Percentiles rank a stretch among this genome's conserved stretches.
These are phyloP conservation scores for Abortiporus biennis DNA, from an alignment of 1,284 basidiomycete genomes.

Conservation along the genomic window DNA sequence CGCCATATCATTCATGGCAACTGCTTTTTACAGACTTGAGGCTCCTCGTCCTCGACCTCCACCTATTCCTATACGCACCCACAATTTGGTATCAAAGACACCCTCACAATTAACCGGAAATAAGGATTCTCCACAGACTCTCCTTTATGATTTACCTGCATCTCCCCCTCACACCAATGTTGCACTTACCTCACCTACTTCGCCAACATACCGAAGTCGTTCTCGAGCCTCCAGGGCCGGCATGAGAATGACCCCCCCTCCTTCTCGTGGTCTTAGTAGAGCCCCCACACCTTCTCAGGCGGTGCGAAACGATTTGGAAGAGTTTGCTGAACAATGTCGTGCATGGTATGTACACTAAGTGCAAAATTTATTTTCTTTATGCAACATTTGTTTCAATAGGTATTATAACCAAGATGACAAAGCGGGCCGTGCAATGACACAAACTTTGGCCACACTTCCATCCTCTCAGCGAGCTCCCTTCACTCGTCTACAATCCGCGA, in stretches of 20 bases:
- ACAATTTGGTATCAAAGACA: constrained; percentile 37
- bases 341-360: constrained; percentile 48
- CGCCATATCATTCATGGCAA: too few relatives aligned
- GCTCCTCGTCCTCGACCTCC: constrained; percentile 56
- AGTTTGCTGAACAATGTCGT: constrained; percentile 66
- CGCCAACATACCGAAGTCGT: constrained; percentile 50
- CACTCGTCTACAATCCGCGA: constrained; percentile 68
- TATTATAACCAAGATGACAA: constrained; percentile 74
- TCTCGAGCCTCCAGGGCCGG: constrained; percentile 44
- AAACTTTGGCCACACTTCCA: constrained; percentile 68
- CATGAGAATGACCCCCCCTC: constrained; percentile 46
- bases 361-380: background rate
- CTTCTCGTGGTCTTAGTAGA: constrained; percentile 42
- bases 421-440: constrained; percentile 70
- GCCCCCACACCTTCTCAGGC: constrained; percentile 56
- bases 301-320: constrained; percentile 55
- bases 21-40: constrained; percentile 57
- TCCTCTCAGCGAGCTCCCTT: constrained; percentile 73
- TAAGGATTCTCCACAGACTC: constrained; percentile 37
- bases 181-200: constrained; percentile 45
- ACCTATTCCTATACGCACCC: constrained; percentile 55
- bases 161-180: constrained; percentile 46
- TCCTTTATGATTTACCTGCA: constrained; percentile 74
- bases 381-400: constrained; percentile 33
- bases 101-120: constrained; percentile 31